Evolutionary conservation across 495 filamentous ascomycete genomes (phyloP).

Genomic region (Cudoniella acicularis): DNA sequence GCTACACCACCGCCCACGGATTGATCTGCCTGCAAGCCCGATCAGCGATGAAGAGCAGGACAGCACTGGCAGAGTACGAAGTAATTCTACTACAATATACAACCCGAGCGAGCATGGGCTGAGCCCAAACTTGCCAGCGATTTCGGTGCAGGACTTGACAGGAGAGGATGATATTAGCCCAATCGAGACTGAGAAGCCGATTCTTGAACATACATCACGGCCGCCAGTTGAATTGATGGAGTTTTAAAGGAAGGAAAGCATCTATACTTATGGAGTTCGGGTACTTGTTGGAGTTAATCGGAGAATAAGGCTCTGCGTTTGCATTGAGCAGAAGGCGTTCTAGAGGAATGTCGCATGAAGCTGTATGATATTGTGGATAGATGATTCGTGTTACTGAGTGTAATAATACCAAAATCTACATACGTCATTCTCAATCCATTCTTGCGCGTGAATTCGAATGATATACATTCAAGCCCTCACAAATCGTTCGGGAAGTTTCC

Average conservation of each 20-base stretch:
- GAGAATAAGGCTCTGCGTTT: background rate
- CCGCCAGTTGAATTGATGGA: slow-evolving; percentile 92
- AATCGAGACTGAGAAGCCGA: slow-evolving; percentile 48
- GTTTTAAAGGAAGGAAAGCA: background rate
- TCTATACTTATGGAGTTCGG: background rate
- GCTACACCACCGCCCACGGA: slow-evolving; percentile 43
- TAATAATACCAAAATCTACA: background rate
- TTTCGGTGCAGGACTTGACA: slow-evolving; percentile 87
- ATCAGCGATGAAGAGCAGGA: slow-evolving; percentile 14
- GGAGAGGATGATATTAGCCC: slow-evolving; percentile 47
- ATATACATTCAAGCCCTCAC: background rate
- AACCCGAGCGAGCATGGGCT: slow-evolving; percentile 70
- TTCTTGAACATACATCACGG: slow-evolving; percentile 69
- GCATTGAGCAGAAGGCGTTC: background rate
- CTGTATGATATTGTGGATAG: background rate
- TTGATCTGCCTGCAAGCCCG: slow-evolving; percentile 23
- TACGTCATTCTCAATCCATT: background rate
- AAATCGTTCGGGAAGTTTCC: background rate
- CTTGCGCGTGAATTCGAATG: no score
- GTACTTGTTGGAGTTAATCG: background rate
- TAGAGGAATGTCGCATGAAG: background rate
- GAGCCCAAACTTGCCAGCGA: slow-evolving; percentile 77
- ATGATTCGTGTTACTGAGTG: background rate
- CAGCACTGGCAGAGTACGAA: slow-evolving; percentile 24
- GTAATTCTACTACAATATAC: slow-evolving; percentile 69